Percentiles rank a stretch among this genome's conserved stretches.
Evolutionary conservation across 345 rosid species (phyloP).

Genomic region (Combretum micranthum): DNA sequence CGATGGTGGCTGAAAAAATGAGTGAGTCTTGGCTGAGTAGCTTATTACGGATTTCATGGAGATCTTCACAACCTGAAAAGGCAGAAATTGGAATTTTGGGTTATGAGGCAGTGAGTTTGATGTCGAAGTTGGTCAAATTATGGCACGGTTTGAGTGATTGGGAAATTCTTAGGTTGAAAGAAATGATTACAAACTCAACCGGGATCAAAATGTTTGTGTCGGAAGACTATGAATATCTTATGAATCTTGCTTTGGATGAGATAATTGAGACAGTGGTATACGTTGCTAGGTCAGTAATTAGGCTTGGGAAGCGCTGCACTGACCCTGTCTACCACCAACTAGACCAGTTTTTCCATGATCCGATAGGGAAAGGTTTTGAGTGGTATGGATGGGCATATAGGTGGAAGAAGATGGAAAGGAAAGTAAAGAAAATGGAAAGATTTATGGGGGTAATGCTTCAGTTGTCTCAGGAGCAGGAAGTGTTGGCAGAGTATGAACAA

Average conservation of each 20-base stretch:
- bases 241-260: slow-evolving; percentile 49
- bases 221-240: slow-evolving; percentile 30
- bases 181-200: slow-evolving; percentile 29
- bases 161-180: slow-evolving; percentile 30
- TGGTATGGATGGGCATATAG: slow-evolving; percentile 58
- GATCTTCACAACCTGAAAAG: slow-evolving; percentile 23
- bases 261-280: slow-evolving; percentile 31
- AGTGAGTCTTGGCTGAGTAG: slow-evolving; percentile 39
- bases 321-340: slow-evolving; percentile 39
- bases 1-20: slow-evolving; percentile 29
- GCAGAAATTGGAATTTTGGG: slow-evolving; percentile 44
- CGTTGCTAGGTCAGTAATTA: slow-evolving; percentile 39
- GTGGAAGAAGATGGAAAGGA: slow-evolving; percentile 63
- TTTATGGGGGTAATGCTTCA: slow-evolving; percentile 34
- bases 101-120: slow-evolving; percentile 40
- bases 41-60: slow-evolving; percentile 27
- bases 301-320: slow-evolving; percentile 43
- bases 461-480: slow-evolving; percentile 46
- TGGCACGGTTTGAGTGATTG: slow-evolving; percentile 42
- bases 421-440: slow-evolving; percentile 59
- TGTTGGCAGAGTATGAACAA: slow-evolving; percentile 48
- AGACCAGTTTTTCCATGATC: slow-evolving; percentile 34
- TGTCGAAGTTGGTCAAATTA: slow-evolving; percentile 37
- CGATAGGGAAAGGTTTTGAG: slow-evolving; percentile 21
- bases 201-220: slow-evolving; percentile 46